phyloP scores from a whole-genome alignment of 768 basidiomycete genomes.

The Leccinum pellstonianum region DNA sequence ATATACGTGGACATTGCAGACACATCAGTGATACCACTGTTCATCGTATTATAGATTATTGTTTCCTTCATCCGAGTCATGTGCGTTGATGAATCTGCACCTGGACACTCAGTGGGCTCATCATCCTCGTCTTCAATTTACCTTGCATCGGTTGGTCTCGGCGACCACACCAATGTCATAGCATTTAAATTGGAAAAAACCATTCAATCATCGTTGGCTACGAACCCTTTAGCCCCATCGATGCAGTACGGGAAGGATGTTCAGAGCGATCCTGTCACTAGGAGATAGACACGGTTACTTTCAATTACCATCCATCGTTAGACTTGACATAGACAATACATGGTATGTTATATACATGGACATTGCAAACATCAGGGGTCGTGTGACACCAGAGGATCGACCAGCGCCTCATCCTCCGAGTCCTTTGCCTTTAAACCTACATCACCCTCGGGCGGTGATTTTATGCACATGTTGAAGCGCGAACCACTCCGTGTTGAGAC shows the following conservation, averaged over 20 bases:
- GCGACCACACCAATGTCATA: constrained; percentile 46
- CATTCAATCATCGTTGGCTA: constrained; percentile 33
- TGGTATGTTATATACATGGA: constrained; percentile 12
- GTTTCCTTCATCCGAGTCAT: neutral
- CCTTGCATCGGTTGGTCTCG: constrained; percentile 25
- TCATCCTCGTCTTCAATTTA: constrained; percentile 33
- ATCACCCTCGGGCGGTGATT: constrained; percentile 10
- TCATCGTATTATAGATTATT: constrained; percentile 60
- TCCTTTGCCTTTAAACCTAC: constrained; percentile 12
- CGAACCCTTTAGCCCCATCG: constrained; percentile 1
- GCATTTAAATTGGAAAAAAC: constrained; percentile 57
- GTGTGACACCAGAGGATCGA: neutral
- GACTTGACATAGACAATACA: constrained; percentile 6
- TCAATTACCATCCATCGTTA: neutral
- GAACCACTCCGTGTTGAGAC: constrained; percentile 41
- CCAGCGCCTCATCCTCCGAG: neutral
- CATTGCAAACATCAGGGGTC: constrained; percentile 4
- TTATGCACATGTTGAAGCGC: constrained; percentile 43
- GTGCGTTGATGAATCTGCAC: constrained; percentile 47
- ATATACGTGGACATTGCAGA: constrained; percentile 12
- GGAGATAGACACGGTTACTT: neutral
- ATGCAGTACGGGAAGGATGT: neutral
- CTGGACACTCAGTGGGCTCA: neutral
- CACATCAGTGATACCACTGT: constrained; percentile 72
- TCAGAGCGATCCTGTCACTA: constrained; percentile 3